Evolutionary conservation across 139 green algal species (phyloP), one percentile per base, ranked within the genome.

Genomic region (Asterochloris erici): DNA sequence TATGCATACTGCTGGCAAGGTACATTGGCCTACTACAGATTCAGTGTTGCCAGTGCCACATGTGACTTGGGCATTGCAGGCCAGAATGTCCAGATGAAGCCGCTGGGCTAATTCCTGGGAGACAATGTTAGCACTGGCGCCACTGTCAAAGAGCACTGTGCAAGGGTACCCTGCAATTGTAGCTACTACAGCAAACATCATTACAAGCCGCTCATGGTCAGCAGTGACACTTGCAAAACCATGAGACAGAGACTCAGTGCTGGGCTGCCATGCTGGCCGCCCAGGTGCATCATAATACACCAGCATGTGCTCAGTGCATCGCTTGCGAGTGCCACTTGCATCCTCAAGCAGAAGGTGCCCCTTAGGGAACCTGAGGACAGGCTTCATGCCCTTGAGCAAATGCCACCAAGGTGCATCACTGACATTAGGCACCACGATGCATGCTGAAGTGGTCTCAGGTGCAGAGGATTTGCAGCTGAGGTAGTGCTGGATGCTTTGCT

Each of bases 251-350:
- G 73, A 11, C 73, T 54, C 23, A 29, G 28, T 60, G 27, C 73
- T 77, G 73, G 47, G 28, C 66, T 38, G 11, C 14, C 11, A 24
- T 15, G 27, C 21, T 68, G 74, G 64, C 74, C 19, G 19, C 74
- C 64, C 19, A 79, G 74, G 38, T 27, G 74, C 74, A 79, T 79
- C 74, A 79, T 79, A 68, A 38, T 68, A 29, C 47, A 79, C 74
- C 64, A 24, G 64, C n/a, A 70, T 70, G 16, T 70, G 64, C 14
- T 24, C 64, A 70, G 14, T 14, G 64, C 64, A 70, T 24, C 16
- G 64, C 64, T 16, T 70, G 64, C 64, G 15, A 24, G 64, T 24
- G 16, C 16, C 64, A 24, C 15, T 24, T 70, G 64, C 64, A 70
- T 70, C 64, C 14, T 70, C 64, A 70, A 14, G 16, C 64, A 70